These are phyloP conservation scores for Septoria linicola DNA, from an alignment of 2,329 filamentous ascomycete genomes.

Conservation along the genomic window DNA sequence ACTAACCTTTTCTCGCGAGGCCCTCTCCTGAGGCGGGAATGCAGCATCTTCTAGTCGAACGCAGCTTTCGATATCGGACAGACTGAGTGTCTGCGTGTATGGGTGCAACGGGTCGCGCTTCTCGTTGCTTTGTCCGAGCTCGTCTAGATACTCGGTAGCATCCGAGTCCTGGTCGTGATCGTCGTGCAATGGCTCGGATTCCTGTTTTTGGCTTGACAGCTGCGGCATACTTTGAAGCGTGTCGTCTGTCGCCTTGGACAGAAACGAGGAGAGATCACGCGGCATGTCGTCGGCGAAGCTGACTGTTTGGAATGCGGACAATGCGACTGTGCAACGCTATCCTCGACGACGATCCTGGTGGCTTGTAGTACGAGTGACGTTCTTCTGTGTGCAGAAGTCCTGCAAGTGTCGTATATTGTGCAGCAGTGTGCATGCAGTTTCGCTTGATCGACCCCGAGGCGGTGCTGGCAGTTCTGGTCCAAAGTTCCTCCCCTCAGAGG, in stretches of 20 bases:
- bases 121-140: conserved; percentile 22
- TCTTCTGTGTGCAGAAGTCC: conserved; percentile 7
- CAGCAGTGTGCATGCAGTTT: conserved; percentile 6
- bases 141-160: conserved; percentile 19
- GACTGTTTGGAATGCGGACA: conserved; percentile 9
- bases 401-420: conserved; percentile 2
- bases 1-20: conserved; percentile 60
- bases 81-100: conserved; percentile 70
- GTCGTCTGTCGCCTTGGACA: conserved; percentile 34
- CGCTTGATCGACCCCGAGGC: neutral
- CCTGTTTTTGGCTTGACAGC: conserved; percentile 33
- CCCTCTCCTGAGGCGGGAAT: conserved; percentile 60
- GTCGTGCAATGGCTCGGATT: conserved; percentile 1
- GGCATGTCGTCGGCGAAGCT: conserved; percentile 38
- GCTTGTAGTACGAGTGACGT: conserved; percentile 7
- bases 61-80: conserved; percentile 64
- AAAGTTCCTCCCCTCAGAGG: no score
- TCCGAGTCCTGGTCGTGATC: conserved; percentile 15
- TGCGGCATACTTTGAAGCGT: conserved; percentile 35
- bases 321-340: conserved; percentile 7
- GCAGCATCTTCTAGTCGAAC: conserved; percentile 57
- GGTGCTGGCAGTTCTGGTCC: no score
- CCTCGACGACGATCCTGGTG: conserved; percentile 1
- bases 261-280: conserved; percentile 39
- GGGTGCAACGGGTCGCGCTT: conserved; percentile 63